Conservation (phyloP, 352 stramenopile species). For the Peronospora destructor region DNA sequence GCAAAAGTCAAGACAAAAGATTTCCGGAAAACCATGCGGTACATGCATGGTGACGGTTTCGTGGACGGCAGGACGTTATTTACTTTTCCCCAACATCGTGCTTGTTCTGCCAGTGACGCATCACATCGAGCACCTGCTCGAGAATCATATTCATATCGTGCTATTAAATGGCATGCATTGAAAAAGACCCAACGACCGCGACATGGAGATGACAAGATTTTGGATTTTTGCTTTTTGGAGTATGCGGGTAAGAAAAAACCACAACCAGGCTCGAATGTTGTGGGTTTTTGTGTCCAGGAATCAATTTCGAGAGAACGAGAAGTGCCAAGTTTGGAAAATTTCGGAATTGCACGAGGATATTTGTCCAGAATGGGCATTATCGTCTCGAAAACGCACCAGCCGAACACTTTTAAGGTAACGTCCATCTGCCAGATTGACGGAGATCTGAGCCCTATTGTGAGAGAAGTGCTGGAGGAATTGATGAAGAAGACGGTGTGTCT, state of each 20-base stretch:
- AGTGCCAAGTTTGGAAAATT: constrained; percentile 55
- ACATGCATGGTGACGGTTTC: constrained; percentile 56
- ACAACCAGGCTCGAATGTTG: constrained; percentile 43
- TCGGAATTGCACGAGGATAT: constrained; percentile 48
- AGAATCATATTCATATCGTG: constrained; percentile 48
- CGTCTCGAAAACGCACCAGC: constrained; percentile 54
- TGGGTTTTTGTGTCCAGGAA: constrained; percentile 70
- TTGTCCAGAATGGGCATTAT: constrained; percentile 59
- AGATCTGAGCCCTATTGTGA: constrained; percentile 41
- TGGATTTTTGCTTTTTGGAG: constrained; percentile 73
- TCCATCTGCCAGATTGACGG: constrained; percentile 69
- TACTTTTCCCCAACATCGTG: constrained; percentile 33
- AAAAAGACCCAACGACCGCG: constrained; percentile 19
- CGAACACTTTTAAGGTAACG: constrained; percentile 53
- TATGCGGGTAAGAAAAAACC: constrained; percentile 58
- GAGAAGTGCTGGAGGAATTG: constrained; percentile 43
- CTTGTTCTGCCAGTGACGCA: constrained; percentile 8
- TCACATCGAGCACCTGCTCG: constrained; percentile 2
- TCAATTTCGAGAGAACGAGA: constrained; percentile 55
- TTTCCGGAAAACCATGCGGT: constrained; percentile 45
- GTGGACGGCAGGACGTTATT: constrained; percentile 59
- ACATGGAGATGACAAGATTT: constrained; percentile 36
- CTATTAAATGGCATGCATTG: constrained; percentile 72
- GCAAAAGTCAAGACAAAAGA: constrained; percentile 58
- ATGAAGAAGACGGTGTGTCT: constrained; percentile 53